These are phyloP conservation scores for Leccinum subtestaceum DNA, from an alignment of 768 basidiomycete genomes.

Conservation along the genomic window DNA sequence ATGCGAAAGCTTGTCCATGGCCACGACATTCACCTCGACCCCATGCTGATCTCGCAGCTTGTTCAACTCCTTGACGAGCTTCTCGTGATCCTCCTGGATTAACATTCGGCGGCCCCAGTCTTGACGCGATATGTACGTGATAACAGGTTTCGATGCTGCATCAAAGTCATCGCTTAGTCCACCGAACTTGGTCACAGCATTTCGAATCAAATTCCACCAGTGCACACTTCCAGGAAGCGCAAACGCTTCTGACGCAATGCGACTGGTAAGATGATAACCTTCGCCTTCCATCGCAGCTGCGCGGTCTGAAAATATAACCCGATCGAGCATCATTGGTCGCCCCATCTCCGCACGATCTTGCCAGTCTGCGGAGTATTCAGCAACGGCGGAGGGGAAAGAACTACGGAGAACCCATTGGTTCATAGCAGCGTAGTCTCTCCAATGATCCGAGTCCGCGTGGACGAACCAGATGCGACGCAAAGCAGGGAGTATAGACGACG, in stretches of 20 bases:
- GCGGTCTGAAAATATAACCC: slow-evolving; percentile 85
- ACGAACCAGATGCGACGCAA: slow-evolving; percentile 75
- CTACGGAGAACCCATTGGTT: slow-evolving; percentile 83
- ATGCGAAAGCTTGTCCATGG: slow-evolving; percentile 77
- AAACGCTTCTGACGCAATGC: slow-evolving; percentile 75
- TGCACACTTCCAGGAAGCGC: slow-evolving; percentile 67
- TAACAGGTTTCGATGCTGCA: slow-evolving; percentile 65
- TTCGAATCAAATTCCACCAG: slow-evolving; percentile 84
- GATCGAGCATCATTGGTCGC: slow-evolving; percentile 75
- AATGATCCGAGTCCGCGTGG: slow-evolving; percentile 69
- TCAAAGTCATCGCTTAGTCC: slow-evolving; percentile 49
- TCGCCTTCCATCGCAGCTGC: slow-evolving; percentile 76
- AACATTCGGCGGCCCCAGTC: slow-evolving; percentile 86
- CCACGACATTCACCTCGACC: slow-evolving; percentile 86
- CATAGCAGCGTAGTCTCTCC: slow-evolving; percentile 91
- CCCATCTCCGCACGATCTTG: slow-evolving; percentile 69
- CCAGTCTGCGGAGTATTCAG: slow-evolving; percentile 86
- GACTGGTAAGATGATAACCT: slow-evolving; percentile 65
- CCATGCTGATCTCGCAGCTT: slow-evolving; percentile 67
- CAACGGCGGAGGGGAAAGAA: slow-evolving; percentile 74
- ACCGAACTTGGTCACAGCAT: slow-evolving; percentile 69
- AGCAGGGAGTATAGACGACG: slow-evolving; percentile 69
- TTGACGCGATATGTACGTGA: slow-evolving; percentile 91
- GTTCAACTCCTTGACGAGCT: slow-evolving; percentile 70
- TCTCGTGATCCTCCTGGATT: slow-evolving; percentile 70